Conservation (phyloP, 2,329 filamentous ascomycete genomes). For the Metarhizium guizhouense region DNA sequence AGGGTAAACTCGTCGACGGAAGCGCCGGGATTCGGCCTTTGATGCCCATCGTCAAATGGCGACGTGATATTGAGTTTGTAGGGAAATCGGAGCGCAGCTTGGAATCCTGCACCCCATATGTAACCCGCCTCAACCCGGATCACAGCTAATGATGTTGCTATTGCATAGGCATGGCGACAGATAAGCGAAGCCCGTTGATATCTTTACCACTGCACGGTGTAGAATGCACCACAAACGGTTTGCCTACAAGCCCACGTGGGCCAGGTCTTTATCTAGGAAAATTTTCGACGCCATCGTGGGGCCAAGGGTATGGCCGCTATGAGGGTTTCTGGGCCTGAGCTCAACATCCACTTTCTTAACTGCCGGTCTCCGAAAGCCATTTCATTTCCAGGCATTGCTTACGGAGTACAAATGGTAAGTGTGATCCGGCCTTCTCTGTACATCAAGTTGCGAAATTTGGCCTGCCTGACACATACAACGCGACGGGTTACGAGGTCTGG, state of each 20-base stretch:
- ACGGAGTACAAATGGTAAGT: too few relatives aligned
- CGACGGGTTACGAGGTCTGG: too few relatives aligned
- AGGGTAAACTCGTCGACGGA: slow-evolving; percentile 4
- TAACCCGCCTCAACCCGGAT: background rate
- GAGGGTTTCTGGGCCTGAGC: background rate
- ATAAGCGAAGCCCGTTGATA: background rate
- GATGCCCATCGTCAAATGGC: background rate
- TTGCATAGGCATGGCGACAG: background rate
- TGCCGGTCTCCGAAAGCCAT: too few relatives aligned
- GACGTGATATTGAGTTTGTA: background rate
- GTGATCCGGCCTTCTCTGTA: too few relatives aligned
- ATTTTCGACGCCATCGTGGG: slow-evolving; percentile 7
- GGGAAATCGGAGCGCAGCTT: background rate
- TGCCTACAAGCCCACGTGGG: slow-evolving; percentile 6
- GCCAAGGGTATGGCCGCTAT: background rate
- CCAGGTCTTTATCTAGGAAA: slow-evolving; percentile 1
- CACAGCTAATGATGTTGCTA: background rate
- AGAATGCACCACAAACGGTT: background rate
- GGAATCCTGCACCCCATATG: background rate
- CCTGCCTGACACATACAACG: too few relatives aligned
- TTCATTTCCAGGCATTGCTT: too few relatives aligned
- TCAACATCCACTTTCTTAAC: too few relatives aligned
- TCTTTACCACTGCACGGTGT: too few relatives aligned
- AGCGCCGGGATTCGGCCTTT: background rate
- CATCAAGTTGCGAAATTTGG: too few relatives aligned